Evolutionary conservation across 2,329 filamentous ascomycete genomes (phyloP).

Genomic region (Scedosporium boydii): DNA sequence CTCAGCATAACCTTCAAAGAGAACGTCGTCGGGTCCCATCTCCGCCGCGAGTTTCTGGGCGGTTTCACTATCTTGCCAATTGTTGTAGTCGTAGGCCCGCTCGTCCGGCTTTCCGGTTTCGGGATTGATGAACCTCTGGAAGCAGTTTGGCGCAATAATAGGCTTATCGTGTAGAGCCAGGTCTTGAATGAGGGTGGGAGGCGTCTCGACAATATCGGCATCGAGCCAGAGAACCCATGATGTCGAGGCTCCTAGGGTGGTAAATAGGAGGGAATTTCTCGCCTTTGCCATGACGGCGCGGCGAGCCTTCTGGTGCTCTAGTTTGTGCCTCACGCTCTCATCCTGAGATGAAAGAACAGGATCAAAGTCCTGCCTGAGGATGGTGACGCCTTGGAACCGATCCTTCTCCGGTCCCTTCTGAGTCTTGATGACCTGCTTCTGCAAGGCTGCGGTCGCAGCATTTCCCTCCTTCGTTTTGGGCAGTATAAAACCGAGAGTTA

Average conservation of each 20-base stretch:
- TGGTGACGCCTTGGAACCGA: slow-evolving; percentile 87
- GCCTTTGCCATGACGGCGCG: slow-evolving; percentile 88
- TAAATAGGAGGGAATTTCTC: slow-evolving; percentile 90
- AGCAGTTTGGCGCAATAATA: slow-evolving; percentile 94
- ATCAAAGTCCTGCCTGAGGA: slow-evolving; percentile 91
- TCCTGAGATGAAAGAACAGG: slow-evolving; percentile 69
- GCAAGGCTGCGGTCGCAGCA: slow-evolving; percentile 69
- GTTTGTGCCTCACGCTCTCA: slow-evolving; percentile 84
- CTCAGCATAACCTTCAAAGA: slow-evolving; percentile 87
- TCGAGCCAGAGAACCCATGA: slow-evolving; percentile 98
- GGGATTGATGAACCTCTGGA: slow-evolving; percentile 69
- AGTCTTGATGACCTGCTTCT: slow-evolving; percentile 75
- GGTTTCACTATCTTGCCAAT: slow-evolving; percentile 82
- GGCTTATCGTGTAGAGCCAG: slow-evolving; percentile 78
- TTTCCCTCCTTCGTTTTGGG: slow-evolving; percentile 92
- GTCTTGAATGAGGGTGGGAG: slow-evolving; percentile 78
- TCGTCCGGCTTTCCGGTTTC: slow-evolving; percentile 62
- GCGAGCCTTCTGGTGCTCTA: slow-evolving; percentile 78
- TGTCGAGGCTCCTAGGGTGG: slow-evolving; percentile 79
- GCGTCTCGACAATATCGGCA: slow-evolving; percentile 83
- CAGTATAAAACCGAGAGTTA: slow-evolving; percentile 91
- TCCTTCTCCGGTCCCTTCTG: slow-evolving; percentile 73
- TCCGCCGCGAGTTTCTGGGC: slow-evolving; percentile 65
- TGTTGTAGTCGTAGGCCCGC: slow-evolving; percentile 93
- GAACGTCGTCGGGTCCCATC: slow-evolving; percentile 85